Conservation (phyloP, 805 yeast genomes). For the Metschnikowia gruessii region DNA sequence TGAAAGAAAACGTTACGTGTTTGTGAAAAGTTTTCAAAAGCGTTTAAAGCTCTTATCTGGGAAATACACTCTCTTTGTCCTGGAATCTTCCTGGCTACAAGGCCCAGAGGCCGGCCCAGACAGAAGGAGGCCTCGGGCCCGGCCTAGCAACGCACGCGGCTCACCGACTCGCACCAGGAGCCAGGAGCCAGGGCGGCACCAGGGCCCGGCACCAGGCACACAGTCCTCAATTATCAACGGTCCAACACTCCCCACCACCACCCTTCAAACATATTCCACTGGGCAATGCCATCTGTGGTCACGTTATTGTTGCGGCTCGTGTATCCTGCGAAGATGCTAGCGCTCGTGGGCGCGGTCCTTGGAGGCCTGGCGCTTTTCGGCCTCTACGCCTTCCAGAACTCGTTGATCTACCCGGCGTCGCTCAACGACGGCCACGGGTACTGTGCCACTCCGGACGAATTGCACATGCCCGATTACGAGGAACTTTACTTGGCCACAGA, state of each 20-base stretch:
- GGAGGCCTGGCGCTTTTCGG: slow-evolving; percentile 48
- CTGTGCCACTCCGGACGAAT: slow-evolving; percentile 76
- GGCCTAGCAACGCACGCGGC: no score
- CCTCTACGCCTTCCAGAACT: slow-evolving; percentile 59
- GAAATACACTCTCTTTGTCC: no score
- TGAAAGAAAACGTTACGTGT: no score
- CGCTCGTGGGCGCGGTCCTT: slow-evolving; percentile 42
- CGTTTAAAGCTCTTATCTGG: no score
- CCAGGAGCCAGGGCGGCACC: no score
- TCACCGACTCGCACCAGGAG: no score
- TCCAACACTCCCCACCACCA: no score
- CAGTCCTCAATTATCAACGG: background rate
- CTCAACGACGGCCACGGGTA: slow-evolving; percentile 68
- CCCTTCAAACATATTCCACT: no score
- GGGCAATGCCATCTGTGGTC: slow-evolving; percentile 11
- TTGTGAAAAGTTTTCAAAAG: no score
- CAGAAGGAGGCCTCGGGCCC: no score
- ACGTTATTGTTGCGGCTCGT: slow-evolving; percentile 10
- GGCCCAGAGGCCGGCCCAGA: no score
- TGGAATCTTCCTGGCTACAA: no score
- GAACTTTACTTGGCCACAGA: slow-evolving; percentile 56
- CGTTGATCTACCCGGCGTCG: slow-evolving; percentile 78
- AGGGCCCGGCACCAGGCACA: background rate
- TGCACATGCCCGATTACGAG: slow-evolving; percentile 58
- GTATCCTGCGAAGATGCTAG: slow-evolving; percentile 25